Evolutionary conservation across 2,329 filamentous ascomycete genomes (phyloP), one percentile per base, ranked within the genome.

Genomic region (Colletotrichum phormii): DNA sequence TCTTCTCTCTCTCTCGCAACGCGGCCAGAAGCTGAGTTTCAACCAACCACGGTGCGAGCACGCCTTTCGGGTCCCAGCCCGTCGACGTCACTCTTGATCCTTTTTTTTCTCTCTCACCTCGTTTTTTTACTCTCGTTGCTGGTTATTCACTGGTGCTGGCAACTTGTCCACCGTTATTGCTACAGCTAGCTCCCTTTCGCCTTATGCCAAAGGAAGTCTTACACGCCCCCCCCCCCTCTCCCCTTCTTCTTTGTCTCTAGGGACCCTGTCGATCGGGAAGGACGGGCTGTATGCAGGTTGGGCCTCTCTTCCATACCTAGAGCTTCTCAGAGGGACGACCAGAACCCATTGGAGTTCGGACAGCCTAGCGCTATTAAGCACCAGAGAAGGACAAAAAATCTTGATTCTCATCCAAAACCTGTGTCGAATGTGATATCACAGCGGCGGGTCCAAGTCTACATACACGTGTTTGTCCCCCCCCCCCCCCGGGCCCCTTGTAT

Each of bases 341-440:
- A 29, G 26, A 29, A 29, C 26, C 26, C 26, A 29, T 29, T 29
- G 26, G 67, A 22, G 46, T 71, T 71, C 31, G 35, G 62, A 70
- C 42, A 26, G 42, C 15, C n/a, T n/a, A n/a, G n/a, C n/a, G n/a
- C n/a, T n/a, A n/a, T n/a, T n/a, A n/a, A 49, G 18, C 18, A 22
- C 4, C 26, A 29, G 26, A 29, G 8, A 5, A 22, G 42, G n/a
- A 9, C 35, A 37, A 9, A 49, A 31, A 51, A 49, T 51, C 60
- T 29, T 64, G 46, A 49, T 54, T 64, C 49, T 29, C 42, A 29
- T 33, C 49, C 61, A 54, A 54, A 42, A 64, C 49, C 49, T 64
- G 61, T 64, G 63, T 57, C 51, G 59, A 54, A 29, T 58, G 71
- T 75, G 71, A 74, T 71, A 75, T 74, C 73, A 75, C 67, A 71